Evolutionary conservation across 257 asterid genomes (phyloP), one percentile per base, ranked within the genome.

Genomic region (Euphrasia confusa): DNA sequence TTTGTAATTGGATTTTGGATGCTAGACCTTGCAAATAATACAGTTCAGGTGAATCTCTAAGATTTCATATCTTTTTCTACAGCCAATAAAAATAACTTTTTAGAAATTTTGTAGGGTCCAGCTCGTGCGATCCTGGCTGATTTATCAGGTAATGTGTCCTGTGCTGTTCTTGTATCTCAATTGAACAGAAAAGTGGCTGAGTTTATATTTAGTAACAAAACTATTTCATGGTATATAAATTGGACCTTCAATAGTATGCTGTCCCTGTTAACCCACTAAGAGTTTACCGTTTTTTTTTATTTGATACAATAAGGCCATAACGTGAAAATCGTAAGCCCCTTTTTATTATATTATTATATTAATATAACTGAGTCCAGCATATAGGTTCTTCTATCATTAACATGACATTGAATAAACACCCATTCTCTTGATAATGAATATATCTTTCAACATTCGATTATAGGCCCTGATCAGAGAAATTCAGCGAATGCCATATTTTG

Each of bases 101-200:
- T 71, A 26, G 15, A 60, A 67, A 65, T 72, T 37, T 62, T 70
- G 50, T 65, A 89, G 97, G 99, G 99, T 54, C 99, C 97, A n/a
- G 99, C 99, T 71, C 96, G 99, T 69, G 99, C 99, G 74, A 97
- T 93, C 73, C 80, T 93, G 74, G 99, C 96, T 77, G 99, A 93
- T 81, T 87, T 93, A 78, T 83, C 99, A 69, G 97, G 99, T 87
- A 82, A 60, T 45, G 57, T 32, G 52, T 62, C 65, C 12, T 24
- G 42, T 37, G 18, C 30, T 13, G 13, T 60, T 40, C 42, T 40
- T 65, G 58, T 60, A 33, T 54, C 50, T 65, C 64, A 63, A 7
- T 60, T 47, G 27, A 62, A 45, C 35, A 13, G 24, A 14, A 52
- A 64, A 17, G 39, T 9, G 26, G 48, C 27, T 33, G 33, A 32